Percentiles rank a stretch among this genome's conserved stretches.
Conservation (phyloP, 768 basidiomycete genomes). For the Udeniomyces megalosporus region DNA sequence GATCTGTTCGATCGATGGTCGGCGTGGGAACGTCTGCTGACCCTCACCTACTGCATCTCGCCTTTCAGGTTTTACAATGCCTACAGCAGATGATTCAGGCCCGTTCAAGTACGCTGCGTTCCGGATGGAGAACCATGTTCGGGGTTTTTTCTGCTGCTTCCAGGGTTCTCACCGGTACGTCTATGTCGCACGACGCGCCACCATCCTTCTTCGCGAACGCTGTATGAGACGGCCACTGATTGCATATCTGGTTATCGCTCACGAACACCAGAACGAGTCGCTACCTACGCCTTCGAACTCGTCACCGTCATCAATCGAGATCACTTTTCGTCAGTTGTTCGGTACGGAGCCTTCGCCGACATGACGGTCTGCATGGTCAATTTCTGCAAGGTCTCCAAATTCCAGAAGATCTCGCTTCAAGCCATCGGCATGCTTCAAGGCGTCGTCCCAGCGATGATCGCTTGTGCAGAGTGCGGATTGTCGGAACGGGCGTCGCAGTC, state of each 20-base stretch:
- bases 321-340: constrained; percentile 79
- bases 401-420: constrained; percentile 90
- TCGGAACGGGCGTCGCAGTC: constrained; percentile 6
- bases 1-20: too few species aligned
- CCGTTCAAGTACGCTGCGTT: constrained; percentile 81
- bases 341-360: constrained; percentile 87
- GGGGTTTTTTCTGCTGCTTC: constrained; percentile 94
- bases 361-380: constrained; percentile 94
- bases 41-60: too few species aligned
- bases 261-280: constrained; percentile 54
- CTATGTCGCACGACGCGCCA: too few species aligned
- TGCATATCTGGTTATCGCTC: not conserved
- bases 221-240: not conserved
- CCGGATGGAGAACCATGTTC: constrained; percentile 99
- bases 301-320: constrained; percentile 80
- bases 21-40: too few species aligned
- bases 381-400: constrained; percentile 98
- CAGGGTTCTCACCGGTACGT: constrained; percentile 66
- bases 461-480: constrained; percentile 49
- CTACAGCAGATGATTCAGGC: constrained; percentile 98
- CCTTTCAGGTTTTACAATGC: constrained; percentile 72
- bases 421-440: constrained; percentile 93
- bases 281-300: constrained; percentile 86
- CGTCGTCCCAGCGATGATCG: constrained; percentile 79
- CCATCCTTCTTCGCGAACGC: not conserved